phyloP scores from a whole-genome alignment of 495 filamentous ascomycete species.

The Daldinia caldariorum region DNA sequence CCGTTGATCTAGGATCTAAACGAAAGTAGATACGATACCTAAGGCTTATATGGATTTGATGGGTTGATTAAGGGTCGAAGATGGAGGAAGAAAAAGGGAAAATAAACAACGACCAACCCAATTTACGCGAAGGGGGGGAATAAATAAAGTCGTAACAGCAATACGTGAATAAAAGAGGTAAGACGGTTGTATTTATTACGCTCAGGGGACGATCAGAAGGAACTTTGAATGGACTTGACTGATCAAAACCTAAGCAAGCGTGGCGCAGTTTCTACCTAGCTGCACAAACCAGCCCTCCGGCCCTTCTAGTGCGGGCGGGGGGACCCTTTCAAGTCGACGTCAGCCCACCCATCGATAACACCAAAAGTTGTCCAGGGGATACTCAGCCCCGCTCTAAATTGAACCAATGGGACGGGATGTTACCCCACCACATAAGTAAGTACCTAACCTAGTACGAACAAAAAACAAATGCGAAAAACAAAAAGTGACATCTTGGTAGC shows the following conservation, averaged over 20 bases:
- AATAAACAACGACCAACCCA: constrained; percentile 18
- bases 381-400: constrained; percentile 33
- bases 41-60: constrained; percentile 2
- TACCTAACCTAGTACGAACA: no score
- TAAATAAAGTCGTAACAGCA: constrained; percentile 30
- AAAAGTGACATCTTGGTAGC: constrained; percentile 21
- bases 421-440: constrained; percentile 17
- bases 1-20: constrained; percentile 19
- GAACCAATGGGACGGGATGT: constrained; percentile 25
- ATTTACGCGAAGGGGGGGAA: constrained; percentile 18
- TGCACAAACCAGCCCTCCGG: constrained; percentile 29
- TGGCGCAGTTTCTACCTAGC: constrained; percentile 38
- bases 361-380: constrained; percentile 26
- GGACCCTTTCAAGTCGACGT: constrained; percentile 30
- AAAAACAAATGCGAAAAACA: not conserved
- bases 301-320: constrained; percentile 16
- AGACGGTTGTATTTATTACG: constrained; percentile 45
- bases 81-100: not conserved
- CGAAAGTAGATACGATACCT: constrained; percentile 11
- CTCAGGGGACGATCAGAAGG: constrained; percentile 22
- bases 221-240: constrained; percentile 7
- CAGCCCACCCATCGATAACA: constrained; percentile 29
- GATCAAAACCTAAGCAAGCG: constrained; percentile 33
- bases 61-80: not conserved
- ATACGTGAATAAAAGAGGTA: constrained; percentile 4